Evolutionary conservation across 345 rosid genomes (phyloP).

Genomic region (Pelargonium nanum): DNA sequence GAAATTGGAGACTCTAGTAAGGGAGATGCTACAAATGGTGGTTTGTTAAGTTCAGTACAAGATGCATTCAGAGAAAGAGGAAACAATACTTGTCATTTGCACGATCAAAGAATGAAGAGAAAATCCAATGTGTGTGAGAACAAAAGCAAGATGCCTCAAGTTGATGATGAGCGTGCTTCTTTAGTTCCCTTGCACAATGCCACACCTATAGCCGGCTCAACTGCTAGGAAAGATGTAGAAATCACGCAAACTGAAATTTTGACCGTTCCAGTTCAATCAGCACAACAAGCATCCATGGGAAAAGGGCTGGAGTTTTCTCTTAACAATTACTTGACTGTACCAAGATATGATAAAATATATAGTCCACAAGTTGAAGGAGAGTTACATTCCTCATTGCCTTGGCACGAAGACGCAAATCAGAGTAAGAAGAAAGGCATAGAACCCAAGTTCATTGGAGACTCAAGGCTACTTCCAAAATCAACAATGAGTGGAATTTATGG

Average conservation of each 20-base stretch:
- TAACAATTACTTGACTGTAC: conserved; percentile 25
- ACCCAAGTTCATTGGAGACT: conserved; percentile 21
- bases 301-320: conserved; percentile 35
- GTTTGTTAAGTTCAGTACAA: conserved; percentile 14
- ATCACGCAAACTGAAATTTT: conserved; percentile 14
- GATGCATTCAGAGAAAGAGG: conserved; percentile 25
- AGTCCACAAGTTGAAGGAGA: conserved; percentile 21
- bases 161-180: conserved; percentile 24
- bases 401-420: conserved; percentile 22
- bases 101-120: conserved; percentile 29
- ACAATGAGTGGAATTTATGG: conserved; percentile 19
- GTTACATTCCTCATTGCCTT: conserved; percentile 12
- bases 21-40: conserved; percentile 14
- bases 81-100: conserved; percentile 25
- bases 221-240: conserved; percentile 21
- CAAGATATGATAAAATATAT: conserved; percentile 22
- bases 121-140: conserved; percentile 29
- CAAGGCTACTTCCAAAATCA: conserved; percentile 26
- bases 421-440: conserved; percentile 25
- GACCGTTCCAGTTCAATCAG: conserved; percentile 20
- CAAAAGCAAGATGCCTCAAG: conserved; percentile 36
- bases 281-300: conserved; percentile 24
- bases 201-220: conserved; percentile 23
- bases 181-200: conserved; percentile 20
- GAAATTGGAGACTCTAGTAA: conserved; percentile 19